Conservation (phyloP, 805 yeast genomes). For the Sporopachydermia quercuum region DNA sequence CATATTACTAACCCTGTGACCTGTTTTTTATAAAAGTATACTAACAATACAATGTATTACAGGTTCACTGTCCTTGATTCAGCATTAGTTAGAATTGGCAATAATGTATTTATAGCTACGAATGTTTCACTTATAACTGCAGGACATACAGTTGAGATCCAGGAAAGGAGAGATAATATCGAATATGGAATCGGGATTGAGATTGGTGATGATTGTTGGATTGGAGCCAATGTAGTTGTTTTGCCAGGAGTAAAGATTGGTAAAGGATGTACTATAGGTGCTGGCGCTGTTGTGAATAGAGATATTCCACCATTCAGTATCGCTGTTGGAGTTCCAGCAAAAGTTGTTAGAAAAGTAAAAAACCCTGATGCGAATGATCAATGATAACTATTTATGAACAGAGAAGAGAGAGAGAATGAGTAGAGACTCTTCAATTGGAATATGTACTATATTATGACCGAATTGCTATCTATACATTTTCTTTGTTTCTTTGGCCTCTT, state of each 20-base stretch:
- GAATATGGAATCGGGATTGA: slow-evolving; percentile 44
- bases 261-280: slow-evolving; percentile 45
- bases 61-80: slow-evolving; percentile 38
- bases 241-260: slow-evolving; percentile 59
- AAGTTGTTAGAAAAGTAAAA: slow-evolving; percentile 21
- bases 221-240: slow-evolving; percentile 39
- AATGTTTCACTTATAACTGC: slow-evolving; percentile 46
- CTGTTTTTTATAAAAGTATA: no score
- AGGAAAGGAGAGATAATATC: slow-evolving; percentile 24
- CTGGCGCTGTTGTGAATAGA: slow-evolving; percentile 49
- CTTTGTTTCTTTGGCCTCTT: not conserved
- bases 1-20: no score
- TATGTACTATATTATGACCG: no score
- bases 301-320: slow-evolving; percentile 40
- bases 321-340: slow-evolving; percentile 56
- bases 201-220: slow-evolving; percentile 56
- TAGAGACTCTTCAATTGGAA: no score
- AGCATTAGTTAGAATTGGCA: slow-evolving; percentile 45
- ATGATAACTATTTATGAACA: no score
- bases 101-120: slow-evolving; percentile 47
- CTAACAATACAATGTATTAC: slow-evolving; percentile 17
- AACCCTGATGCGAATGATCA: no score
- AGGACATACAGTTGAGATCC: slow-evolving; percentile 44
- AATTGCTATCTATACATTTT: not conserved
- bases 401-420: no score